Evolutionary conservation across 345 rosid genomes (phyloP).

Genomic region (Gossypium stocksii): DNA sequence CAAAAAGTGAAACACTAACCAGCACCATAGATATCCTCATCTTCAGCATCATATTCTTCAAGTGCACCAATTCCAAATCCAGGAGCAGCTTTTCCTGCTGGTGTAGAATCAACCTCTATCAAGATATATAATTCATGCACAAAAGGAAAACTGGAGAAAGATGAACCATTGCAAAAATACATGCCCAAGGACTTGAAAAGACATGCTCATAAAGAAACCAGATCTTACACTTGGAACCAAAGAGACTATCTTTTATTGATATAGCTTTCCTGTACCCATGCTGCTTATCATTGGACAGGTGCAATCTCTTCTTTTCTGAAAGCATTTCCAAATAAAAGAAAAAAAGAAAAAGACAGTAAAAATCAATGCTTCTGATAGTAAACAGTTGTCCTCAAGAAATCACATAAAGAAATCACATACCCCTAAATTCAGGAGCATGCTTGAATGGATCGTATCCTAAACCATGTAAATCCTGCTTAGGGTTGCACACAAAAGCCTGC

Average conservation of each 20-base stretch:
- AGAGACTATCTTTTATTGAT: slow-evolving; percentile 60
- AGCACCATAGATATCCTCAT: slow-evolving; percentile 80
- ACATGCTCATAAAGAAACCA: slow-evolving; percentile 13
- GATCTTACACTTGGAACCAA: slow-evolving; percentile 74
- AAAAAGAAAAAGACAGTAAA: slow-evolving; percentile 17
- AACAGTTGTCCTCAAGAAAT: slow-evolving; percentile 21
- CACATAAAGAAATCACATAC: slow-evolving; percentile 43
- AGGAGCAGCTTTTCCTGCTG: slow-evolving; percentile 89
- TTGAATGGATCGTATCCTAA: slow-evolving; percentile 89
- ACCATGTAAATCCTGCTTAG: slow-evolving; percentile 91
- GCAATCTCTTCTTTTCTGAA: slow-evolving; percentile 71
- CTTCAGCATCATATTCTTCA: slow-evolving; percentile 93
- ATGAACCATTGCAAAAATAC: not conserved
- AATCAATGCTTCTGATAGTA: slow-evolving; percentile 1
- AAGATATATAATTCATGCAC: slow-evolving; percentile 8
- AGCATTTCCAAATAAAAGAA: slow-evolving; percentile 11
- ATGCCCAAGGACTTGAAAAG: slow-evolving; percentile 2
- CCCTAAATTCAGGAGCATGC: slow-evolving; percentile 97
- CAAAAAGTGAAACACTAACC: slow-evolving; percentile 37
- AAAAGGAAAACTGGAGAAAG: slow-evolving; percentile 21
- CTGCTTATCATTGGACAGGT: slow-evolving; percentile 43
- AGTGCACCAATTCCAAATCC: slow-evolving; percentile 99
- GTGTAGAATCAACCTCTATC: slow-evolving; percentile 28
- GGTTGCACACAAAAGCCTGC: slow-evolving; percentile 69
- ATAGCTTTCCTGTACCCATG: slow-evolving; percentile 44